These are phyloP conservation scores for Monosporascus ibericus DNA, from an alignment of 2,329 filamentous ascomycete species.

Conservation along the genomic window DNA sequence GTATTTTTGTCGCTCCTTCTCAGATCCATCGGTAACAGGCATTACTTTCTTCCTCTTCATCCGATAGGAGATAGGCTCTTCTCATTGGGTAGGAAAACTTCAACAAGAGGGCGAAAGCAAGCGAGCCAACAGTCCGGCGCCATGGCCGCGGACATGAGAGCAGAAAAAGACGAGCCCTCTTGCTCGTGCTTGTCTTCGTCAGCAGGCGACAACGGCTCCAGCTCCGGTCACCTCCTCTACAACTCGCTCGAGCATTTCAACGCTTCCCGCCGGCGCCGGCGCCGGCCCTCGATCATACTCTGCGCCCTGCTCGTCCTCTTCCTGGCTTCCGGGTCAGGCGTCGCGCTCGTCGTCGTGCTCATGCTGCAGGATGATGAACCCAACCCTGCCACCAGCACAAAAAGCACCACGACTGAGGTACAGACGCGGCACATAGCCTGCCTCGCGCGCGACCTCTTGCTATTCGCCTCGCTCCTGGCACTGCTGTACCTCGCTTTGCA, in stretches of 20 bases:
- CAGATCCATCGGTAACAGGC: no score
- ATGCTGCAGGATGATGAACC: constrained; percentile 12
- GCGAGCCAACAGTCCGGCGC: no score
- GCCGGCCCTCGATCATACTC: constrained; percentile 20
- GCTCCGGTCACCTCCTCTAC: constrained; percentile 11
- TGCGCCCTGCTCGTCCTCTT: constrained; percentile 22
- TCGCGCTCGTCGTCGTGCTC: constrained; percentile 21
- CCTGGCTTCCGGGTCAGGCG: constrained; percentile 20
- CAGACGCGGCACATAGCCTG: constrained; percentile 4
- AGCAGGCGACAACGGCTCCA: constrained; percentile 11
- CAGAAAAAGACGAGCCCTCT: no score
- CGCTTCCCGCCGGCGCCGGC: constrained; percentile 10
- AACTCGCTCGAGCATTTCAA: constrained; percentile 19
- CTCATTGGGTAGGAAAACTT: no score
- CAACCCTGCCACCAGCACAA: no score
- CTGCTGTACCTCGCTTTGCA: constrained; percentile 25
- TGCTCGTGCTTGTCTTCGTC: constrained; percentile 1
- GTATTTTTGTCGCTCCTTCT: no score
- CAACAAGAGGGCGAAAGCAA: no score
- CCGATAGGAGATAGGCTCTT: no score
- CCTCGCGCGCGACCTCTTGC: constrained; percentile 24
- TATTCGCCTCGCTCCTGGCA: constrained; percentile 21
- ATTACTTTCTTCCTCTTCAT: no score
- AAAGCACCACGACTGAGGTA: no score
- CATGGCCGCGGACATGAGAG: no score